These are phyloP conservation scores for Cordyceps cicadae DNA, from an alignment of 2,329 filamentous ascomycete genomes.

Conservation along the genomic window DNA sequence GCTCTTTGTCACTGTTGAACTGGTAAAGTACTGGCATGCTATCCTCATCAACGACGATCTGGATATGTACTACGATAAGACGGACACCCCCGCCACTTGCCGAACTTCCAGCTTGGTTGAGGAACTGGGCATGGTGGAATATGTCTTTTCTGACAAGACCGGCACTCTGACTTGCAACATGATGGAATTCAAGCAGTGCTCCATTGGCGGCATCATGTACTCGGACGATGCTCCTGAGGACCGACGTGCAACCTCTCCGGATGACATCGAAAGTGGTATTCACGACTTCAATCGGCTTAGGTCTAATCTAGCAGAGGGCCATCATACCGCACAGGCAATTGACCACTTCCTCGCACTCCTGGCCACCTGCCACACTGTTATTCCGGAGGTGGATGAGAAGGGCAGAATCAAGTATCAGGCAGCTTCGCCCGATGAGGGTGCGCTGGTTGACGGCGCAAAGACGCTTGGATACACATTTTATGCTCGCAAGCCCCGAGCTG, in stretches of 20 bases:
- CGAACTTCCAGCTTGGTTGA: conserved; percentile 94
- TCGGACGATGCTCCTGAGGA: conserved; percentile 89
- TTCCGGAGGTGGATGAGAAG: conserved; percentile 77
- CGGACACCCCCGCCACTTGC: conserved; percentile 90
- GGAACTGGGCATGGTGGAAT: conserved; percentile 95
- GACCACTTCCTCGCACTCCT: conserved; percentile 83
- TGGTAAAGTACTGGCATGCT: conserved; percentile 98
- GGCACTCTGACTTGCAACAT: conserved; percentile 95
- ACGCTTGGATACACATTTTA: conserved; percentile 81
- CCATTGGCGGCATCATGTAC: conserved; percentile 90
- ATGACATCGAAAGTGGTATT: conserved; percentile 69
- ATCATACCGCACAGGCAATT: conserved; percentile 43
- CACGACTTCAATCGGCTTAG: conserved; percentile 73
- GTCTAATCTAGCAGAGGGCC: conserved; percentile 54
- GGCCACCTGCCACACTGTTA: conserved; percentile 91
- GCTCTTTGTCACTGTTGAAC: conserved; percentile 91
- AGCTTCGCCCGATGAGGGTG: conserved; percentile 92
- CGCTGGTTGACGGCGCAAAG: conserved; percentile 87
- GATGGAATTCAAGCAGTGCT: conserved; percentile 97
- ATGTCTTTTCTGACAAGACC: conserved; percentile 97
- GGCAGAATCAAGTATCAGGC: conserved; percentile 94
- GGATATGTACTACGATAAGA: conserved; percentile 95
- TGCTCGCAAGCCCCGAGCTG: conserved; percentile 79
- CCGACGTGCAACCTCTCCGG: conserved; percentile 67
- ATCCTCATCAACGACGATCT: conserved; percentile 95